phyloP scores from a whole-genome alignment of 805 yeast genomes.

The Candida nonsorbophila region DNA sequence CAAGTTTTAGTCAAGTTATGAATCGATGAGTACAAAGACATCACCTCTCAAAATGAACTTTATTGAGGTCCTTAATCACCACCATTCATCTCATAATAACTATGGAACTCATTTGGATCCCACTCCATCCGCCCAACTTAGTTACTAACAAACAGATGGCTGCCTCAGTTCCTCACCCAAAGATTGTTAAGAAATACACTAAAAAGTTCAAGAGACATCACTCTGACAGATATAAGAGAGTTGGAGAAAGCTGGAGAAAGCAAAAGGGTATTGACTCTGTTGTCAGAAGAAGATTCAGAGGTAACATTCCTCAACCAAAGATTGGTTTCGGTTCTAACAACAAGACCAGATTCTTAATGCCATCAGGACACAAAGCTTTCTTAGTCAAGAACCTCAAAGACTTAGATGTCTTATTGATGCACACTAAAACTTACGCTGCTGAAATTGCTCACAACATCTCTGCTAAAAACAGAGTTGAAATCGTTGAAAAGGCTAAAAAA shows the following conservation, averaged over 20 bases:
- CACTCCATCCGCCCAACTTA: too few species aligned
- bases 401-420: conserved; percentile 91
- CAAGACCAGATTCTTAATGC: conserved; percentile 91
- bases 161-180: conserved; percentile 96
- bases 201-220: conserved; percentile 99
- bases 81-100: too few species aligned
- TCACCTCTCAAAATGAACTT: too few species aligned
- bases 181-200: conserved; percentile 99
- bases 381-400: conserved; percentile 89
- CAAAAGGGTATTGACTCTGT: conserved; percentile 99
- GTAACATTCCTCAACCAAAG: conserved; percentile 97
- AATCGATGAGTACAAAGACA: too few species aligned
- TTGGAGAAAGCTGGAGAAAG: conserved; percentile 99
- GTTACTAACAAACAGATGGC: conserved; percentile 51
- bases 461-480: conserved; percentile 95
- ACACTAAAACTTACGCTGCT: conserved; percentile 98
- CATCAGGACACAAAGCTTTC: conserved; percentile 98
- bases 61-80: too few species aligned
- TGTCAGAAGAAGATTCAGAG: conserved; percentile 99
- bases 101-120: too few species aligned
- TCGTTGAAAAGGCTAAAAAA: conserved; percentile 95
- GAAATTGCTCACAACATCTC: conserved; percentile 99
- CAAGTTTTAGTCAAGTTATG: too few species aligned
- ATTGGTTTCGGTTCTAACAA: conserved; percentile 99
- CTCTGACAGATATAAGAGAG: conserved; percentile 99